Evolutionary conservation across 2,329 filamentous ascomycete species (phyloP).

Genomic region (Cordyceps cateniannulata): DNA sequence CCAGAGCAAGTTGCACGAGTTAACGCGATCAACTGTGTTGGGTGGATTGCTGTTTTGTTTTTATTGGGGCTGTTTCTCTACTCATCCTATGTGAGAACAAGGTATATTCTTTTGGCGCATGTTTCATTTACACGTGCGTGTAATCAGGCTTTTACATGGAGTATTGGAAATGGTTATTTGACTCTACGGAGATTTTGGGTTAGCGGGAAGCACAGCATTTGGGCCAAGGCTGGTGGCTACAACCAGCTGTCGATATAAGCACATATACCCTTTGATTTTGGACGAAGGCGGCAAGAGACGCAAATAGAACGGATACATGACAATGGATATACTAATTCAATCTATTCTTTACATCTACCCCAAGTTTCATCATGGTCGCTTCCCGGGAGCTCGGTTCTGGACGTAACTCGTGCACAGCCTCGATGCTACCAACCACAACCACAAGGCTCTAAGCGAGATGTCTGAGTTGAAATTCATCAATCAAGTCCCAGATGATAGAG

Average conservation of each 20-base stretch:
- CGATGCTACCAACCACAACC: neutral
- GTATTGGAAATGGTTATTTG: neutral
- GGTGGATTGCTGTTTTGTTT: neutral
- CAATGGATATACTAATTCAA: neutral
- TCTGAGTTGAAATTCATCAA: neutral
- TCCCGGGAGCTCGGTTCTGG: neutral
- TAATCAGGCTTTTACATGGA: neutral
- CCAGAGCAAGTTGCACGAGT: neutral
- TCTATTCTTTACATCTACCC: neutral
- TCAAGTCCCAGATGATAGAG: neutral
- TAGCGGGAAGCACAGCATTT: neutral
- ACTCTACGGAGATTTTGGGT: neutral
- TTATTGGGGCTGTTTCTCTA: neutral
- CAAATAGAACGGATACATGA: neutral
- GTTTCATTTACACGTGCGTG: neutral
- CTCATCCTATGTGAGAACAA: neutral
- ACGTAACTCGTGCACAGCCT: neutral
- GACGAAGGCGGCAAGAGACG: neutral
- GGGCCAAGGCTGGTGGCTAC: neutral
- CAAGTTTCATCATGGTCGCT: neutral
- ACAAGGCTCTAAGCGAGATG: neutral
- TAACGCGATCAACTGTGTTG: too few relatives aligned
- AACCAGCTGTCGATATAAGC: neutral
- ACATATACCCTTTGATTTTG: conserved; percentile 6
- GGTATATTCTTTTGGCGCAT: neutral